Evolutionary conservation across 345 rosid genomes (phyloP).

Genomic region (Firmiana major): DNA sequence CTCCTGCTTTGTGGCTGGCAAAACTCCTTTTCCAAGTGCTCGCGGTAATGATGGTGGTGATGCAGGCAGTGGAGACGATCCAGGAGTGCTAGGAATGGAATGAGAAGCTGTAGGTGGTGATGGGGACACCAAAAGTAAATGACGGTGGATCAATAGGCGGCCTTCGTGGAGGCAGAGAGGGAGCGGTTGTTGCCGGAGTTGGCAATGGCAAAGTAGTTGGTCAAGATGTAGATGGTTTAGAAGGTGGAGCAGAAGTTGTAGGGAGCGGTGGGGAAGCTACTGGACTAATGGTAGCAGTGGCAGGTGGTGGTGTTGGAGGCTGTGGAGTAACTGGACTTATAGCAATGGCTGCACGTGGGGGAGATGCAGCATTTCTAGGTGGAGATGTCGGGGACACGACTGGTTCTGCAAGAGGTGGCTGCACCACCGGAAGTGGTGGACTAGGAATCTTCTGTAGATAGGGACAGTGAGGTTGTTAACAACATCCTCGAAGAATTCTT

Average conservation of each 20-base stretch:
- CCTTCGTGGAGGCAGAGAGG: not conserved
- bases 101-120: slow-evolving; percentile 4
- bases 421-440: not conserved
- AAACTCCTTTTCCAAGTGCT: slow-evolving; percentile 15
- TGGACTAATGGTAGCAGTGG: not conserved
- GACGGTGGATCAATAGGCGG: not conserved
- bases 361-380: not conserved
- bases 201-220: not conserved
- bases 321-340: slow-evolving; percentile 13
- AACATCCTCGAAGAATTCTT: not conserved
- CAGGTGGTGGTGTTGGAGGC: slow-evolving; percentile 12
- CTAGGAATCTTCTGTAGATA: not conserved
- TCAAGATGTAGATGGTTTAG: not conserved
- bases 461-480: not conserved
- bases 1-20: slow-evolving; percentile 12
- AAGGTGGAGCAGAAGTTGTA: no score
- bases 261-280: not conserved
- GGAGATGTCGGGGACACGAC: not conserved
- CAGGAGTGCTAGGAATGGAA: not conserved
- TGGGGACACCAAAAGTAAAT: not conserved
- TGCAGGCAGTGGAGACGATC: slow-evolving; percentile 4
- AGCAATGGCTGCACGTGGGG: slow-evolving; percentile 16
- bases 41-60: slow-evolving; percentile 11
- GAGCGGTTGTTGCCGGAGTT: slow-evolving; percentile 2
- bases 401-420: not conserved